Evolutionary conservation across 2,329 filamentous ascomycete species (phyloP).

Genomic region (Fusarium bulbicola): DNA sequence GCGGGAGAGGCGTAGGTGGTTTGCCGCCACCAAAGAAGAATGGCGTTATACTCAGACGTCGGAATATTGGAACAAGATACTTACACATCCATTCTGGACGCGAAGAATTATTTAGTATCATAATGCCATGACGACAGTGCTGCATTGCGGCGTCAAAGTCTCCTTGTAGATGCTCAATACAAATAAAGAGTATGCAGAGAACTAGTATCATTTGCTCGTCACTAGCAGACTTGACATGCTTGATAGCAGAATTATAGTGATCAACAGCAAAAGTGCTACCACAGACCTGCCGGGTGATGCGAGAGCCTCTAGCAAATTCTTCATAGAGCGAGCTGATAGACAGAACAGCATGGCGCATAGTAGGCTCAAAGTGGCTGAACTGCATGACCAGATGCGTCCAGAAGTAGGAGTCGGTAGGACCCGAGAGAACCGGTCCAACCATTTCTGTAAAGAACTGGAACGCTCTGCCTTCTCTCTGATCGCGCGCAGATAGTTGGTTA

Average conservation of each 20-base stretch:
- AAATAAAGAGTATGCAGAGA: conserved; percentile 22
- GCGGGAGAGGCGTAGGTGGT: not conserved
- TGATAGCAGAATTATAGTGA: conserved; percentile 21
- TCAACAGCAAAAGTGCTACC: conserved; percentile 11
- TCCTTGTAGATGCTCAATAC: conserved; percentile 23
- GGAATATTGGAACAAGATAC: conserved; percentile 15
- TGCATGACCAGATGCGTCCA: conserved; percentile 34
- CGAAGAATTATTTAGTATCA: not conserved
- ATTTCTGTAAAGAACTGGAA: conserved; percentile 24
- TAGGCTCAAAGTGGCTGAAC: conserved; percentile 26
- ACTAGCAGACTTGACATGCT: not conserved
- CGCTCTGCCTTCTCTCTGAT: conserved; percentile 10
- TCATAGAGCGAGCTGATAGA: conserved; percentile 28
- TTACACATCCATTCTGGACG: not conserved
- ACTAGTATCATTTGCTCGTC: conserved; percentile 12
- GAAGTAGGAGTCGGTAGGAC: conserved; percentile 24
- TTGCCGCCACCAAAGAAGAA: conserved; percentile 5
- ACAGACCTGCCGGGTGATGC: conserved; percentile 2
- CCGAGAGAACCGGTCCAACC: conserved; percentile 14
- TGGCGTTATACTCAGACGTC: conserved; percentile 9
- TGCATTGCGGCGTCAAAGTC: conserved; percentile 6
- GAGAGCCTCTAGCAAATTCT: not conserved
- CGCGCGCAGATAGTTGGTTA: not conserved
- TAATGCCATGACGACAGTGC: conserved; percentile 13
- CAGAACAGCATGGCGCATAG: conserved; percentile 20